These are phyloP conservation scores for Moesziomyces antarcticus DNA, from an alignment of 1,284 basidiomycete species.

Conservation along the genomic window DNA sequence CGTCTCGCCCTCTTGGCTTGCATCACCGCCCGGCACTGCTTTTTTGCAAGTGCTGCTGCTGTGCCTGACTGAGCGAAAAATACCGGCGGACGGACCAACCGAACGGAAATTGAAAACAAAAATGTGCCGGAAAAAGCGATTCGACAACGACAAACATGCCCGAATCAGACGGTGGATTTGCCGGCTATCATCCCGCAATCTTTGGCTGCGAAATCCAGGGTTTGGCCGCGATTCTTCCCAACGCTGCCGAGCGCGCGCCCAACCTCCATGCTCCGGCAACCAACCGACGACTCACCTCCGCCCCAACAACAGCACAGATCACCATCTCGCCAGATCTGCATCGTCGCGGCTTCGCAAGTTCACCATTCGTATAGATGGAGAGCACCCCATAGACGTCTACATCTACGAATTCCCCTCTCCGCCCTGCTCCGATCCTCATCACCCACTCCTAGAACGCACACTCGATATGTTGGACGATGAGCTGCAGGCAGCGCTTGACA, in stretches of 20 bases:
- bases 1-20: background rate
- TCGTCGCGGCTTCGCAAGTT: background rate
- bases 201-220: background rate
- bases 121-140: background rate
- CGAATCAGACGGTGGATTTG: background rate
- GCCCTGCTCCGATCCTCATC: too few relatives aligned
- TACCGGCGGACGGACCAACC: background rate
- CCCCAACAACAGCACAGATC: background rate
- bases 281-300: background rate
- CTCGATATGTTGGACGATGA: conserved; percentile 53
- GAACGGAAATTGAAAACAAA: background rate
- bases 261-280: too few relatives aligned
- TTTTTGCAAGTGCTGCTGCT: background rate
- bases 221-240: background rate
- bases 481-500: conserved; percentile 49
- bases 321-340: background rate
- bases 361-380: too few relatives aligned
- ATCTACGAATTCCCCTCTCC: background rate
- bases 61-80: background rate
- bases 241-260: too few relatives aligned
- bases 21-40: background rate
- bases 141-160: background rate
- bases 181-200: background rate
- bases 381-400: too few relatives aligned
- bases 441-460: background rate